Evolutionary conservation across 306 rosid species (phyloP), one percentile per base, ranked within the genome.

Genomic region (Lathyrus sativus): DNA sequence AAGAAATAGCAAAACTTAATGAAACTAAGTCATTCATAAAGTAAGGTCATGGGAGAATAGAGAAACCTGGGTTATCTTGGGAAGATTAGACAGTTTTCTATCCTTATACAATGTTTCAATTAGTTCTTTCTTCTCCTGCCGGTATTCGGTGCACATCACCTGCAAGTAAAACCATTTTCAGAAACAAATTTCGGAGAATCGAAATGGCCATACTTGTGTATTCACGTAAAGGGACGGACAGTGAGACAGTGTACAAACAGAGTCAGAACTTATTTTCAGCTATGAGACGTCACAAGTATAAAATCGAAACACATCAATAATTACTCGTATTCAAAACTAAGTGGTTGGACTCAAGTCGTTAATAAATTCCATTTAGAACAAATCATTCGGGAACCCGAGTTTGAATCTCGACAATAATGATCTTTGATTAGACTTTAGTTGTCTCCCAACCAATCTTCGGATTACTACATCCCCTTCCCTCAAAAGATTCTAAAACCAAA

Each of bases 11-110:
- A 66, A 49, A 18, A 49, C 22, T 18, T 15, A 24, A 49, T 48
- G 18, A 37, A 11, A 41, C 72, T 6, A 54, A 48, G 67, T 8
- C 37, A 74, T 29, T 43, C n/a, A 43, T 29, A 9, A 48, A 5
- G 46, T 71, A 44, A 39, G 26, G 17, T 18, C 5, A 15, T 5
- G n/a, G 15, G 46, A 72, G 15, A 45, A 74, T 39, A 75, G 44
- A 60, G 19, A 39, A 77, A 93, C 98, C 88, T 90, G 93, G 39
- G 83, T 55, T 19, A 93, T 90, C 84, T 78, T 93, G 12, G 97
- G 98, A 79, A 93, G 95, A 77, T 90, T 43, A 28, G 91, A 85
- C 54, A 78, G 22, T 48, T 86, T 85, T 58, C 96, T 83, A 67
- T 54, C 96, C 71, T 83, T 86, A 67, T 86, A 79, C 19, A 93